phyloP scores from a whole-genome alignment of 2,329 filamentous ascomycete genomes.

The Pyricularia grisea region DNA sequence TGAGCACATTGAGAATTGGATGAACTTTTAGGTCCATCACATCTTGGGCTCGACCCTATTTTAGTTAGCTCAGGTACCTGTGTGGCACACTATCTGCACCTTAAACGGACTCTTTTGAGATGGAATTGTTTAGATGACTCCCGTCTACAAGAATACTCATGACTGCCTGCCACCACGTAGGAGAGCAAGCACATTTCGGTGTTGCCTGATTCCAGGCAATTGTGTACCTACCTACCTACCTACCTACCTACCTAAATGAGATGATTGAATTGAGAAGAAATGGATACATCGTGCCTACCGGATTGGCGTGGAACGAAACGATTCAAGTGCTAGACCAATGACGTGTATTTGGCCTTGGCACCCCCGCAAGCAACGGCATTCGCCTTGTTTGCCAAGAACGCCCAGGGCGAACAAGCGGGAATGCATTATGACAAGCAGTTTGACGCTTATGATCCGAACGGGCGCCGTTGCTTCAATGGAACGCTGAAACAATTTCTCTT shows the following conservation, averaged over 20 bases:
- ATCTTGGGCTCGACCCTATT: neutral
- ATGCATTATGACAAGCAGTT: neutral
- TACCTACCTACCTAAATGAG: no score
- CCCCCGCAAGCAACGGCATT: neutral
- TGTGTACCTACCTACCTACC: no score
- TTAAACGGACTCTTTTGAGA: no score
- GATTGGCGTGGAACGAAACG: neutral
- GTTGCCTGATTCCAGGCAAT: neutral
- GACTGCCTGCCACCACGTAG: neutral
- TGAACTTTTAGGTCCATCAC: neutral
- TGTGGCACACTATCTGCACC: neutral
- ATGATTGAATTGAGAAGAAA: neutral
- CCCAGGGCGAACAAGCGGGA: neutral
- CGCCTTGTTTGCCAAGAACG: neutral
- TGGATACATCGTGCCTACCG: neutral
- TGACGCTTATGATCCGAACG: neutral
- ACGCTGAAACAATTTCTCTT: neutral
- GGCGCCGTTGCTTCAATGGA: neutral
- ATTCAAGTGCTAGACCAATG: neutral
- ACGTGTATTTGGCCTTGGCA: neutral
- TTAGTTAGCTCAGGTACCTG: no score
- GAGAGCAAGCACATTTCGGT: neutral
- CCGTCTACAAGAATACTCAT: no score
- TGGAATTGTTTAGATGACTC: no score
- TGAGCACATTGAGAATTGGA: neutral